A percentile compares a stretch with the other conserved stretches of the same genome.
These are phyloP conservation scores for Fusarium burgessii DNA, from an alignment of 2,329 filamentous ascomycete genomes.

Conservation along the genomic window DNA sequence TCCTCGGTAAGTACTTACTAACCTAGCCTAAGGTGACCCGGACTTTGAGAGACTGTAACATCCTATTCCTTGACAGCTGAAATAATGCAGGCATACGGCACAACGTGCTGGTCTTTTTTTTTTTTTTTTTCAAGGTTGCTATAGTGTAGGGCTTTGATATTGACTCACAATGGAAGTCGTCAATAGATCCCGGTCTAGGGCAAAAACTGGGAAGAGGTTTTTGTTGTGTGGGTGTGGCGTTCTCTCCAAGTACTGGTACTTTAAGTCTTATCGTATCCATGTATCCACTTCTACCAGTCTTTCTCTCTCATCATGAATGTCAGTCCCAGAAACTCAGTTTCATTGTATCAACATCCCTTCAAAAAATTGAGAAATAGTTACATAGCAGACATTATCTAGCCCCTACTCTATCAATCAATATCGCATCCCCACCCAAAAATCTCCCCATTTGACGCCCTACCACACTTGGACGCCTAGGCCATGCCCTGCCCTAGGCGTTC, in stretches of 20 bases:
- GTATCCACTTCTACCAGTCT: conserved; percentile 25
- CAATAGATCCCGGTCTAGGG: conserved; percentile 20
- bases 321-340: conserved; percentile 24
- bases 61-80: conserved; percentile 18
- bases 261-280: conserved; percentile 14
- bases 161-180: conserved; percentile 6
- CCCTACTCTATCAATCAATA: conserved; percentile 12
- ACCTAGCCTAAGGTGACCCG: not conserved
- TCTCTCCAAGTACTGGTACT: conserved; percentile 42
- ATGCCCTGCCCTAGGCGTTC: conserved; percentile 40
- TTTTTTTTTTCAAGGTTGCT: too few relatives aligned
- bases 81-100: conserved; percentile 22
- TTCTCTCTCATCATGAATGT: not conserved
- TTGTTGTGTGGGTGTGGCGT: conserved; percentile 31
- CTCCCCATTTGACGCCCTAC: conserved; percentile 23
- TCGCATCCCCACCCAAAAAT: conserved; percentile 18
- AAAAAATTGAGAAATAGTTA: not conserved
- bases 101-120: not conserved
- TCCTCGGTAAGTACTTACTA: not conserved
- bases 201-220: conserved; percentile 20
- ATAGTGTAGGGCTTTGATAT: conserved; percentile 6
- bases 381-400: not conserved
- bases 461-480: conserved; percentile 19
- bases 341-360: not conserved
- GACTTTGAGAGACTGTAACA: not conserved